Percentiles rank a stretch among this genome's conserved stretches.
Evolutionary conservation across 2,329 filamentous ascomycete genomes (phyloP).

Genomic region (Aspergillus transmontanensis): DNA sequence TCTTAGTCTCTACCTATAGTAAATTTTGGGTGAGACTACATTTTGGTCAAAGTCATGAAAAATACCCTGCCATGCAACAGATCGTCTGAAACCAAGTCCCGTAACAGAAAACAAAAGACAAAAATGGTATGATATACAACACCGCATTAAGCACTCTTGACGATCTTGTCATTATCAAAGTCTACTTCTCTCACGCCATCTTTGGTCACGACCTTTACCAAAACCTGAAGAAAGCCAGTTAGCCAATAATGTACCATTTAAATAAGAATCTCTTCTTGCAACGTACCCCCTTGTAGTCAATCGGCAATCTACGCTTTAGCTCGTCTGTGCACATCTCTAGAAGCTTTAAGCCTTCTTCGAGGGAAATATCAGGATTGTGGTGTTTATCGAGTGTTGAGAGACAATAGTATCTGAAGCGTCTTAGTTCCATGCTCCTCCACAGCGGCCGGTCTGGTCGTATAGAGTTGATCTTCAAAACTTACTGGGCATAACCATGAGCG

Average conservation of each 20-base stretch:
- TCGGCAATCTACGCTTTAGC: conserved; percentile 91
- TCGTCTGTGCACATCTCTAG: conserved; percentile 95
- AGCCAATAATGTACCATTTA: conserved; percentile 12
- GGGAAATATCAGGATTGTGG: conserved; percentile 89
- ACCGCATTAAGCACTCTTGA: conserved; percentile 48
- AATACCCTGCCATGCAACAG: conserved; percentile 26
- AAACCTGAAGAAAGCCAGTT: conserved; percentile 40
- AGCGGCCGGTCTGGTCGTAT: not conserved
- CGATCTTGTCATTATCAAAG: conserved; percentile 75
- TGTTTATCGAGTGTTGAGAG: conserved; percentile 97
- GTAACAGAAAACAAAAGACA: conserved; percentile 31
- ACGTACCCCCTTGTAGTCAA: conserved; percentile 95
- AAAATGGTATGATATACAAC: conserved; percentile 36
- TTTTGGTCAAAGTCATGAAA: conserved; percentile 21
- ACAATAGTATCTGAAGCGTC: conserved; percentile 78
- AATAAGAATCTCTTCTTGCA: conserved; percentile 1
- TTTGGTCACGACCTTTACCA: conserved; percentile 91
- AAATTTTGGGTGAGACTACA: conserved; percentile 15
- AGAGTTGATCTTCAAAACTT: conserved; percentile 42
- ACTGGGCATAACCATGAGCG: conserved; percentile 97
- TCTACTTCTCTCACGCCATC: conserved; percentile 85
- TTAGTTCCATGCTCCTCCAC: conserved; percentile 14
- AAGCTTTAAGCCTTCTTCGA: conserved; percentile 88
- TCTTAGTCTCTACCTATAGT: conserved; percentile 19
- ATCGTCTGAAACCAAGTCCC: conserved; percentile 26